Evolutionary conservation across 208 protist genomes (phyloP).

Genomic region (Trypanosoma conorhini): DNA sequence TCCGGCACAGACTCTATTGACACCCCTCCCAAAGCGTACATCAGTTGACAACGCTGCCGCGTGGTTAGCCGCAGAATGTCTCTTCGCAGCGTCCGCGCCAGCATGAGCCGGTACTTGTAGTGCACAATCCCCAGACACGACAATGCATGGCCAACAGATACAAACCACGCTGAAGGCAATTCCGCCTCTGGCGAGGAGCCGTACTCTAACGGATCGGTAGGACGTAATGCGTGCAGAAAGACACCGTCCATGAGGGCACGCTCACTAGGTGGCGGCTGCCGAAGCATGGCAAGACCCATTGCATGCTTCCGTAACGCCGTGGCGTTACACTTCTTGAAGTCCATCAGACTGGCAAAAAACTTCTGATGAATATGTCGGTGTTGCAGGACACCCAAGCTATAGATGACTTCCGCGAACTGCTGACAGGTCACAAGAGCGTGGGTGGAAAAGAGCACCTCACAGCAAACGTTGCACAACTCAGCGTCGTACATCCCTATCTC

Average conservation of each 20-base stretch:
- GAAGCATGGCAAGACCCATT: constrained; percentile 84
- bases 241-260: constrained; percentile 63
- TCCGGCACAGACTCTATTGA: constrained; percentile 37
- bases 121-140: constrained; percentile 67
- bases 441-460: constrained; percentile 64
- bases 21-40: constrained; percentile 72
- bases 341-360: constrained; percentile 71
- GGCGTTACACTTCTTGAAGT: constrained; percentile 68
- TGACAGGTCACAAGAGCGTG: constrained; percentile 72
- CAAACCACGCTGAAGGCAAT: constrained; percentile 71
- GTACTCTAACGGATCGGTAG: constrained; percentile 32
- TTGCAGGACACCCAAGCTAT: constrained; percentile 81
- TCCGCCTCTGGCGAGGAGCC: constrained; percentile 32
- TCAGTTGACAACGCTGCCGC: constrained; percentile 69
- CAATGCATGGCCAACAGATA: constrained; percentile 79
- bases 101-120: constrained; percentile 83
- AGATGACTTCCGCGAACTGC: constrained; percentile 80
- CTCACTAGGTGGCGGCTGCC: constrained; percentile 62
- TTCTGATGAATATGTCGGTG: constrained; percentile 84
- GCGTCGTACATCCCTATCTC: constrained; percentile 80
- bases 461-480: constrained; percentile 80
- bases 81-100: constrained; percentile 57
- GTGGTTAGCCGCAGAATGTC: constrained; percentile 54
- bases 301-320: constrained; percentile 60
- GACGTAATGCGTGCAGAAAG: constrained; percentile 82